Conservation (phyloP, 495 filamentous ascomycete genomes). For the Aspergillus conjunctus region DNA sequence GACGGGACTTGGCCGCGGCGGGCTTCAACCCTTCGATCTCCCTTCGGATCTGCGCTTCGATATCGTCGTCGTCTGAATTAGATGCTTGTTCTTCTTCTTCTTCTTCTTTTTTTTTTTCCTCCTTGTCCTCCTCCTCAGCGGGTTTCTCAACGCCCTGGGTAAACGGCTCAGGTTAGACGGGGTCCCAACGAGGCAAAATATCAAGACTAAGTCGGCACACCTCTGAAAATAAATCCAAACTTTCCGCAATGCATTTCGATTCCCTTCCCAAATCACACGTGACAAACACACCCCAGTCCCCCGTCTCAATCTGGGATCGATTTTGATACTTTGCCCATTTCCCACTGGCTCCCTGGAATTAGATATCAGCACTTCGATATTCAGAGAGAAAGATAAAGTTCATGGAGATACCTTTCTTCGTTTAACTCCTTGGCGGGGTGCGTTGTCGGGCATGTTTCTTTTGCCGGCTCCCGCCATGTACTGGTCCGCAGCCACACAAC, state of each 20-base stretch:
- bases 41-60: constrained; percentile 79
- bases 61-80: constrained; percentile 59
- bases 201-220: neutral
- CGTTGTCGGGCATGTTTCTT: neutral
- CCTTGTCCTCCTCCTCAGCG: no score
- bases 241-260: neutral
- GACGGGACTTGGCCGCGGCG: constrained; percentile 45
- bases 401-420: neutral
- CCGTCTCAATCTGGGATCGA: neutral
- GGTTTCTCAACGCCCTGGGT: constrained; percentile 28
- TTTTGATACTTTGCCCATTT: neutral
- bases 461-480: constrained; percentile 1
- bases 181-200: neutral
- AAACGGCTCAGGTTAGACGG: neutral
- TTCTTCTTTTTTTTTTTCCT: constrained; percentile 27
- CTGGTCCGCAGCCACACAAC: neutral
- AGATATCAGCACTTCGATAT: neutral
- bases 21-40: constrained; percentile 71
- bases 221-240: neutral
- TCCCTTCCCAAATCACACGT: constrained; percentile 2
- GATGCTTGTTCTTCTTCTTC: constrained; percentile 40
- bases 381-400: neutral
- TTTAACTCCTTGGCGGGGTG: neutral
- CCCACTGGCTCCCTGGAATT: neutral
- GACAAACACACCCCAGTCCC: constrained; percentile 1